Percentiles rank a stretch among this genome's conserved stretches.
Evolutionary conservation across 2,329 filamentous ascomycete species (phyloP).

Genomic region (Aureobasidium uvarum): DNA sequence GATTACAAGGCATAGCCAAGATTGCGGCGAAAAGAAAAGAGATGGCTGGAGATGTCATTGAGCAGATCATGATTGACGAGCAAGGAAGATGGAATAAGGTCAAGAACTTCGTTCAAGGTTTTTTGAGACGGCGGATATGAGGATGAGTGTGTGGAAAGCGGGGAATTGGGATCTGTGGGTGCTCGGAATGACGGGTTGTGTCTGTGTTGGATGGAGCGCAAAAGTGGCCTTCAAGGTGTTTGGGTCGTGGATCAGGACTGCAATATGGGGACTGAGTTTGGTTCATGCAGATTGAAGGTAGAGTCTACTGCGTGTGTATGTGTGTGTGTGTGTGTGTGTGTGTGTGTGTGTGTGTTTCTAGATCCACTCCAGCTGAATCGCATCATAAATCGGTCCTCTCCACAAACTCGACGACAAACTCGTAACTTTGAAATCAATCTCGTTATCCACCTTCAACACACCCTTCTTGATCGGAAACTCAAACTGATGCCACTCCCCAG

Average conservation of each 20-base stretch:
- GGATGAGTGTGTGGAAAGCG: background rate
- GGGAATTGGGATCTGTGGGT: background rate
- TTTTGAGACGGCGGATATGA: background rate
- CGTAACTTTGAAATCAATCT: constrained; percentile 40
- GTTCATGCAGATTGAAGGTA: too few relatives aligned
- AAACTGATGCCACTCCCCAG: constrained; percentile 51
- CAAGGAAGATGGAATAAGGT: background rate
- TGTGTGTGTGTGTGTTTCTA: background rate
- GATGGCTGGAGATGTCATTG: background rate
- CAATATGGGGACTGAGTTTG: too few relatives aligned
- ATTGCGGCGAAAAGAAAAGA: background rate
- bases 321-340: too few relatives aligned
- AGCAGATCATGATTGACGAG: background rate
- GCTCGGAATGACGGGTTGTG: too few relatives aligned
- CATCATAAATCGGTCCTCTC: constrained; percentile 48
- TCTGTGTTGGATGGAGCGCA: too few relatives aligned
- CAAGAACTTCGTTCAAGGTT: background rate
- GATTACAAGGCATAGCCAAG: background rate
- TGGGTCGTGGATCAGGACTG: too few relatives aligned
- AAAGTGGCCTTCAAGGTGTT: too few relatives aligned
- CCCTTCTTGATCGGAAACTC: constrained; percentile 42
- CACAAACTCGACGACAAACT: constrained; percentile 38
- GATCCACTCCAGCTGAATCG: constrained; percentile 41
- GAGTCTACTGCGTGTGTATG: too few relatives aligned
- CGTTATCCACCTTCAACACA: constrained; percentile 38